phyloP scores from a whole-genome alignment of 148 eudicot species.

The Dianthus caryophyllus region DNA sequence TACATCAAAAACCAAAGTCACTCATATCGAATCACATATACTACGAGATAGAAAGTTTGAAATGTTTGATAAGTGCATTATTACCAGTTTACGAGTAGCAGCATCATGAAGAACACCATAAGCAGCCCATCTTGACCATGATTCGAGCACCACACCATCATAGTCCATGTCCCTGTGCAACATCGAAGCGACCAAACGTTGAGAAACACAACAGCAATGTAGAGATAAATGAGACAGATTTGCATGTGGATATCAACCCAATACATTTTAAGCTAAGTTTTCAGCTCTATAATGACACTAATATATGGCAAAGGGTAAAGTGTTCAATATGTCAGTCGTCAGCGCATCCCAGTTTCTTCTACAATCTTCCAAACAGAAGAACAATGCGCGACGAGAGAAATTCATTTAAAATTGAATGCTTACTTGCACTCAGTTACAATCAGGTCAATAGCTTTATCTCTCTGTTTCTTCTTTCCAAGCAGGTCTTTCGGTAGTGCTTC shows the following conservation, averaged over 20 bases:
- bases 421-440: conserved; percentile 86
- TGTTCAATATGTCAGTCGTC: neutral
- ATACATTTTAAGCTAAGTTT: neutral
- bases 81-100: conserved; percentile 64
- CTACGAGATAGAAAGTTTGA: neutral
- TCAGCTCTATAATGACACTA: neutral
- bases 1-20: conserved; percentile 5
- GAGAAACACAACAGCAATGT: neutral
- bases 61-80: neutral
- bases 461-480: conserved; percentile 68
- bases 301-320: neutral
- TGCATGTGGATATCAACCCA: neutral
- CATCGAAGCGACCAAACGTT: neutral
- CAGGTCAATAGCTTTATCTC: conserved; percentile 66
- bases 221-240: neutral
- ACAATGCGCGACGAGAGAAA: conserved; percentile 5
- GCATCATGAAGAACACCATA: conserved; percentile 77
- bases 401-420: conserved; percentile 17
- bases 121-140: conserved; percentile 98
- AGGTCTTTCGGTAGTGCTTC: conserved; percentile 71
- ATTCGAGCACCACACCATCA: conserved; percentile 94
- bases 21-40: neutral
- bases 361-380: neutral
- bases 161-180: conserved; percentile 73
- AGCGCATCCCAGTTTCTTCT: neutral